Base-by-base conservation (phyloP, 2,329 filamentous ascomycete genomes). In the Xylaria sp. region DNA sequence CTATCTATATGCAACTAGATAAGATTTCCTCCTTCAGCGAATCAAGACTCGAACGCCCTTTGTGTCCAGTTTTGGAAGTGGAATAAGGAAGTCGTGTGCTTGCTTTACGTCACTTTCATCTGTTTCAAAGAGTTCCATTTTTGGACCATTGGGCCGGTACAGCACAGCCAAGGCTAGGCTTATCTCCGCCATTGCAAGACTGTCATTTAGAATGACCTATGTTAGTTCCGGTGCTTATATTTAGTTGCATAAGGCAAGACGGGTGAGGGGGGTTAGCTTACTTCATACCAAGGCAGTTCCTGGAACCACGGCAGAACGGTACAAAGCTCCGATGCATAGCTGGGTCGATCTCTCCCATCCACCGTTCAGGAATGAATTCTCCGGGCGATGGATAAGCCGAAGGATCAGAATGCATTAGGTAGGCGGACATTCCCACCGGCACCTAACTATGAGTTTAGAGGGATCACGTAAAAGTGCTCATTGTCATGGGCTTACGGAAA, bases 361-460 rank as follows among this genome's bases (percentile, higher is more conserved):
- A 79, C 1, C 78, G 71, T 33, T 78, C 76, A 13, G 77, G 77
- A 1, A 66, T 48, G 31, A 79, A 79, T 12, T 54, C 23, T 3
- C 56, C 18, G 1, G 77, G 74, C 0, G 68, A 52, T 0, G 75
- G 74, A 59, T 73, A 79, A 1, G 77, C 41, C 1, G 23, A 9
- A 20, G 75, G 69, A 51, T 79, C 73, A 31, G 65, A 73, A 46
- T 75, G 73, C 55, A 78, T 66, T 20, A 70, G 71, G 23, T 79
- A 75, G 15, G 76, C 76, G 1, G 80, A 79, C 79, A 82, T 82
- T 31, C 79, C 76, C 3, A 84, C 76, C 0, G 82, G 78, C 0
- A 15, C 10, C 51, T 55, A 39, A n/a, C n/a, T n/a, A n/a, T n/a
- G n/a, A n/a, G n/a, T n/a, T n/a, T n/a, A 39, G 36, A 39, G 36